phyloP scores from a whole-genome alignment of 148 eudicot species.

The Vaccinium darrowii region DNA sequence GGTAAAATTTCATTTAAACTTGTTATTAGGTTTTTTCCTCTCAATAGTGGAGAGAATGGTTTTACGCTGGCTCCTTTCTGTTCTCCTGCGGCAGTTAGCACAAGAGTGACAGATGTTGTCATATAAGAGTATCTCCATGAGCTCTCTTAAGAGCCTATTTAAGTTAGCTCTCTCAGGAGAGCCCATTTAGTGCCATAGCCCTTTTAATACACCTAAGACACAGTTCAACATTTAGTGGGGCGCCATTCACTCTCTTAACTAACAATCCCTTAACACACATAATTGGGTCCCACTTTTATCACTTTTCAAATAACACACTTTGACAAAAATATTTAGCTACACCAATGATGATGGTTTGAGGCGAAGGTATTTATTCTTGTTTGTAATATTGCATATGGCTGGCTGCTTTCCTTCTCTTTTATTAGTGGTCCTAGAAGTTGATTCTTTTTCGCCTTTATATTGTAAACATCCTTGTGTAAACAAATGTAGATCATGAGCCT shows the following conservation, averaged over 20 bases:
- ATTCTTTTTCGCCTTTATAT: neutral
- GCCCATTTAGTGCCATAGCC: conserved; percentile 1
- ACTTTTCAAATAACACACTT: neutral
- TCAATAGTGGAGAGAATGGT: neutral
- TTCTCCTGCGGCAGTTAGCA: neutral
- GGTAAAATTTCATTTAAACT: neutral
- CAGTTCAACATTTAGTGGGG: neutral
- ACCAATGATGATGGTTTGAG: neutral
- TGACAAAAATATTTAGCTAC: neutral
- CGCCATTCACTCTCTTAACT: neutral
- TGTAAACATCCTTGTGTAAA: neutral
- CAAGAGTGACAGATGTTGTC: neutral
- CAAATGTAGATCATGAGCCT: neutral
- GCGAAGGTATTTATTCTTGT: neutral
- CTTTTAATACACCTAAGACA: neutral
- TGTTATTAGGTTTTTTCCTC: neutral
- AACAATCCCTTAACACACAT: neutral
- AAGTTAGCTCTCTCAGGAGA: neutral
- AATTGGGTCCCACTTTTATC: neutral
- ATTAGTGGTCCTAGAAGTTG: neutral
- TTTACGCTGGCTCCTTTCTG: neutral
- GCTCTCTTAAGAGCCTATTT: neutral
- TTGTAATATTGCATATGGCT: neutral
- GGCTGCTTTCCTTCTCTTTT: conserved; percentile 3
- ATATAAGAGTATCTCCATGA: neutral